Conservation (phyloP, 139 green algal genomes). For the Chlamydomonas schloesseri region DNA sequence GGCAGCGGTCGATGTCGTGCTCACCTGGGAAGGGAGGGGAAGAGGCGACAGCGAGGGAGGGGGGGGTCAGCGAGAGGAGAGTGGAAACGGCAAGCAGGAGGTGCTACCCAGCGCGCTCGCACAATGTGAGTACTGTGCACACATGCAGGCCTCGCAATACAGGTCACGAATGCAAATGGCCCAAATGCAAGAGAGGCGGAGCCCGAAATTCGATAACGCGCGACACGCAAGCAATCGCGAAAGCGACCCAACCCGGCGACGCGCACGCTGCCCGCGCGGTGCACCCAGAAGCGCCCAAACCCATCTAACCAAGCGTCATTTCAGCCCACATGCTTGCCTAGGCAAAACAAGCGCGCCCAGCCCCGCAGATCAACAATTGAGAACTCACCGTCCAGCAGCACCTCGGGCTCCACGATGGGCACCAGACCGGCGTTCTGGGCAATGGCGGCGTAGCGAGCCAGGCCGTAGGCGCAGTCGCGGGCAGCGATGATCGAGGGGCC, state of each 20-base stretch:
- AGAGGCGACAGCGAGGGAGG: not conserved
- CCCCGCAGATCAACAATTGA: constrained; percentile 37
- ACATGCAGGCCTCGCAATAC: not conserved
- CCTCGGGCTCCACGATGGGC: constrained; percentile 99
- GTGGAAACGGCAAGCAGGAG: not conserved
- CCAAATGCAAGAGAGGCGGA: not conserved
- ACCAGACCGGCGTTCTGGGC: constrained; percentile 93
- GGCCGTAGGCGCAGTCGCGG: constrained; percentile 95
- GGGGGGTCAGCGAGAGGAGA: constrained; percentile 29
- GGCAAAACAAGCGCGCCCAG: too few relatives aligned
- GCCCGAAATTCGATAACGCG: too few relatives aligned
- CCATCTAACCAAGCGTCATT: too few relatives aligned
- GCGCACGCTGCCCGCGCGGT: too few relatives aligned
- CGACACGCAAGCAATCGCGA: not conserved
- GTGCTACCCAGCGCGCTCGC: too few relatives aligned
- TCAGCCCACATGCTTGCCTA: not conserved
- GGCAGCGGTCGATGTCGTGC: constrained; percentile 90
- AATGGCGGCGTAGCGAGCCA: constrained; percentile 98
- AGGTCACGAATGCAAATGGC: not conserved
- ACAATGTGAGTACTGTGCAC: not conserved
- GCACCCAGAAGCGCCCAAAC: too few relatives aligned
- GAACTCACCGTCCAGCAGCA: constrained; percentile 92
- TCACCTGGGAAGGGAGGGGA: constrained; percentile 23
- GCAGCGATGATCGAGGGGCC: constrained; percentile 85
- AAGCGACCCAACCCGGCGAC: too few relatives aligned